These are phyloP conservation scores for Aristolochia fimbriata DNA, from an alignment of 164 flowering plant species.

Conservation along the genomic window DNA sequence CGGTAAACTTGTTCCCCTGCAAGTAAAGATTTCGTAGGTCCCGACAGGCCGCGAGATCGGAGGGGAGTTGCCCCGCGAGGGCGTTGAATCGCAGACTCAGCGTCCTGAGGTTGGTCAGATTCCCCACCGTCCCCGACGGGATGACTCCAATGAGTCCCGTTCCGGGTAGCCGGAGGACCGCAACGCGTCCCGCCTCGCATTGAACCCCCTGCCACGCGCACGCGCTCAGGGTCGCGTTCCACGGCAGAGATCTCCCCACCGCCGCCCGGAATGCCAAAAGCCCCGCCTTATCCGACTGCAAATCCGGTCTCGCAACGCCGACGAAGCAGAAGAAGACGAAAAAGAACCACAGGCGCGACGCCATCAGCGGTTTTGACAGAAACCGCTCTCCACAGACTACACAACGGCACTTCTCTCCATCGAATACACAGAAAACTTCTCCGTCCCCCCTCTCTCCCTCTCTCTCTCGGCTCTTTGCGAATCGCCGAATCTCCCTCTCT, in stretches of 20 bases:
- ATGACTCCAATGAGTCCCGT: slow-evolving; percentile 40
- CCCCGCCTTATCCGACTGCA: slow-evolving; percentile 39
- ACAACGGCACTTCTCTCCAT: too few relatives aligned
- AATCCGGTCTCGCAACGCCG: slow-evolving; percentile 30
- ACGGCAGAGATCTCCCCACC: slow-evolving; percentile 44
- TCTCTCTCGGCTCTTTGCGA: too few relatives aligned
- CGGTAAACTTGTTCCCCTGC: slow-evolving; percentile 57
- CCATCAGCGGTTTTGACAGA: slow-evolving; percentile 10
- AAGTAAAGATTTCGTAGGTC: slow-evolving; percentile 53
- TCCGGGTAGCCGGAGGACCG: slow-evolving; percentile 60
- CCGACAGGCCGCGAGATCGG: slow-evolving; percentile 42
- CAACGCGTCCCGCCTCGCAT: slow-evolving; percentile 41
- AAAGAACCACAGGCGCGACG: slow-evolving; percentile 5
- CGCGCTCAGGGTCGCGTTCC: slow-evolving; percentile 37
- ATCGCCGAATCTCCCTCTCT: too few relatives aligned
- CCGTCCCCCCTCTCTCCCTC: too few relatives aligned
- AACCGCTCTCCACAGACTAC: neutral
- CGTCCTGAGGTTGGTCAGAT: slow-evolving; percentile 44
- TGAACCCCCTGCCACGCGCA: slow-evolving; percentile 58
- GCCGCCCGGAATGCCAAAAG: slow-evolving; percentile 52
- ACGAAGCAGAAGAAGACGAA: slow-evolving; percentile 11
- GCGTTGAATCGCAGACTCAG: slow-evolving; percentile 68
- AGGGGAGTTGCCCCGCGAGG: slow-evolving; percentile 50
- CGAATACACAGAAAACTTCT: too few relatives aligned
- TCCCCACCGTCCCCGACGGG: slow-evolving; percentile 43